Evolutionary conservation across 2,329 filamentous ascomycete species (phyloP).

Genomic region (Ophiocordyceps robertsii): DNA sequence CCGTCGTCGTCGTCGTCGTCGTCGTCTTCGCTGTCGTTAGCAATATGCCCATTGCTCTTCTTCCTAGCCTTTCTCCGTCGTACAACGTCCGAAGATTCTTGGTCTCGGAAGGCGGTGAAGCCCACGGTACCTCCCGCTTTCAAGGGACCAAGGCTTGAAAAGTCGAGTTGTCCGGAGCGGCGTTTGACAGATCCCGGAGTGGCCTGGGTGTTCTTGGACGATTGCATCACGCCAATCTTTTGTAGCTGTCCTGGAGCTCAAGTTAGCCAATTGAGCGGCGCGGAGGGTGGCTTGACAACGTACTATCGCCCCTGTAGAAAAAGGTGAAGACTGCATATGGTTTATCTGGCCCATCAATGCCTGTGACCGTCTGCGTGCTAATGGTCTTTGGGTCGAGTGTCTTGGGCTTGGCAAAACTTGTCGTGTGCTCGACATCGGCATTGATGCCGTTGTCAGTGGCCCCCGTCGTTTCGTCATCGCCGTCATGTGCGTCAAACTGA

Average conservation of each 20-base stretch:
- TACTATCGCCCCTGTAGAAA: slow-evolving; percentile 90
- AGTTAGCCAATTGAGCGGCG: background rate
- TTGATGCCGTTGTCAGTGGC: slow-evolving; percentile 48
- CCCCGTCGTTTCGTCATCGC: slow-evolving; percentile 58
- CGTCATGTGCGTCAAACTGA: slow-evolving; percentile 93
- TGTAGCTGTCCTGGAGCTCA: slow-evolving; percentile 63
- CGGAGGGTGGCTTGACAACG: slow-evolving; percentile 24
- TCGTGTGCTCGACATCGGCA: slow-evolving; percentile 87
- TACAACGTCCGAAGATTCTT: slow-evolving; percentile 34
- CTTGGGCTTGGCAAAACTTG: slow-evolving; percentile 94
- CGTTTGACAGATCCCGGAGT: slow-evolving; percentile 55
- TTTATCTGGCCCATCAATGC: slow-evolving; percentile 89
- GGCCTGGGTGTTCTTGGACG: slow-evolving; percentile 50
- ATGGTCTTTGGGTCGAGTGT: slow-evolving; percentile 92
- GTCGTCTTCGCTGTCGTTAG: slow-evolving; percentile 60
- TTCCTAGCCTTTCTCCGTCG: slow-evolving; percentile 45
- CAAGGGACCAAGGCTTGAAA: slow-evolving; percentile 70
- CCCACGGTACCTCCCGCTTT: slow-evolving; percentile 81
- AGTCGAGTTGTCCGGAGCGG: slow-evolving; percentile 72
- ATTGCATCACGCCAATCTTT: slow-evolving; percentile 82
- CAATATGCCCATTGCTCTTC: slow-evolving; percentile 54
- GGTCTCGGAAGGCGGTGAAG: slow-evolving; percentile 77
- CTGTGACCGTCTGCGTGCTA: slow-evolving; percentile 97
- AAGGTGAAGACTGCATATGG: slow-evolving; percentile 97
- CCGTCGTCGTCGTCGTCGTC: slow-evolving; percentile 54